Base-by-base conservation (phyloP, 805 yeast genomes). In the Torulaspora quercuum region DNA sequence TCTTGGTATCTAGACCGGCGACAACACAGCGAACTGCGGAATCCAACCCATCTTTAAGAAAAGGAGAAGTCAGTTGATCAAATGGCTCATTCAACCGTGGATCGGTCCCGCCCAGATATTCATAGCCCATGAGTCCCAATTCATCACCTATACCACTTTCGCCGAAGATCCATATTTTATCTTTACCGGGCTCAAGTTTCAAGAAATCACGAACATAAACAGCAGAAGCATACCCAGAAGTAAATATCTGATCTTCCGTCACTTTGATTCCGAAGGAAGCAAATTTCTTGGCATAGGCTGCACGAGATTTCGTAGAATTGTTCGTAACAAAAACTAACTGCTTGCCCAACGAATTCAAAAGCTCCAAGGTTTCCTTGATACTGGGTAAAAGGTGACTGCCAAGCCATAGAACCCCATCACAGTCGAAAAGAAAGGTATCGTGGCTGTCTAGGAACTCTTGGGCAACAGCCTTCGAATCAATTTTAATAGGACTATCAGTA, bases 361-460 rank as follows among this genome's bases (percentile, higher is more conserved):
- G 56, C 7, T 71, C 69, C 26, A 92, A 61, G 0, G 95, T 83
- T 58, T 92, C 97, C 8, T 68, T 71, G 2, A 86, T 83, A 11
- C 74, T 67, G 5, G 97, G 97, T 31, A 92, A 69, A 15, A 86
- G 63, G 47, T 80, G 84, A 44, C 76, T 78, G 2, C 97, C 97
- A 32, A 83, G 65, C 98, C 98, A 92, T 41, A 92, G 69, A 4
- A 92, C 98, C 20, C 98, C 98, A 58, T 92, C 98, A 66, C 98
- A 92, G 55, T 92, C 98, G 58, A 92, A 92, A 48, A 92, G 67
- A 52, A 89, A 90, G 41, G 85, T 87, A 56, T 88, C 96, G 59
- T 82, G 83, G 35, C 69, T 56, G 46, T 72, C 74, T 7, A 92
- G 63, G 30, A 92, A 64, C 6, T 64, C 53, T 35, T 72, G 63